Percentiles rank a stretch among this genome's conserved stretches.
phyloP scores from a whole-genome alignment of 2,329 filamentous ascomycete genomes.

The Alternaria hordeiaustralica region DNA sequence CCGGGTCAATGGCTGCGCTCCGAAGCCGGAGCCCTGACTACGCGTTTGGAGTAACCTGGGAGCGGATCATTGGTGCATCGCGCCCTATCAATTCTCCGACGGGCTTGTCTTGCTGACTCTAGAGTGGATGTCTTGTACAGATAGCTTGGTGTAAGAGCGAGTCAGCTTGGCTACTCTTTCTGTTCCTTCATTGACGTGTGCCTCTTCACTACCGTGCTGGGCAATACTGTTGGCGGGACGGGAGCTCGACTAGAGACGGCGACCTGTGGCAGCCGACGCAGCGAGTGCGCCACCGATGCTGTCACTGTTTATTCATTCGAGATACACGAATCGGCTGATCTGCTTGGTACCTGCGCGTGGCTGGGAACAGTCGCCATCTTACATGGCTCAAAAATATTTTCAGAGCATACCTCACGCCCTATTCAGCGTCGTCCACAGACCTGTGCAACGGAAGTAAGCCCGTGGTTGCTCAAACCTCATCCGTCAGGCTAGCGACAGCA shows the following conservation, averaged over 20 bases:
- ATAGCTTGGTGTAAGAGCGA: conserved; percentile 3
- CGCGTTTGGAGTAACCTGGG: conserved; percentile 29
- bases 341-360: not conserved
- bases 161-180: conserved; percentile 6
- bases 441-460: not conserved
- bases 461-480: not conserved
- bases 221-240: conserved; percentile 8
- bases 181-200: conserved; percentile 2
- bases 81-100: conserved; percentile 24
- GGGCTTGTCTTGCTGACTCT: not conserved
- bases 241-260: not conserved
- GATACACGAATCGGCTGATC: not conserved
- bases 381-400: not conserved
- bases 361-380: not conserved
- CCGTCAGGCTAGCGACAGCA: not conserved
- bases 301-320: not conserved
- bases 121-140: not conserved
- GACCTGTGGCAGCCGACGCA: not conserved
- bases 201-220: not conserved
- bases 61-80: conserved; percentile 14
- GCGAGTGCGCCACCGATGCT: not conserved
- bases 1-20: conserved; percentile 28
- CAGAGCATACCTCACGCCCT: not conserved
- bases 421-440: not conserved
- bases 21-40: conserved; percentile 40